phyloP scores from a whole-genome alignment of 345 rosid species.

The Salix brachista region DNA sequence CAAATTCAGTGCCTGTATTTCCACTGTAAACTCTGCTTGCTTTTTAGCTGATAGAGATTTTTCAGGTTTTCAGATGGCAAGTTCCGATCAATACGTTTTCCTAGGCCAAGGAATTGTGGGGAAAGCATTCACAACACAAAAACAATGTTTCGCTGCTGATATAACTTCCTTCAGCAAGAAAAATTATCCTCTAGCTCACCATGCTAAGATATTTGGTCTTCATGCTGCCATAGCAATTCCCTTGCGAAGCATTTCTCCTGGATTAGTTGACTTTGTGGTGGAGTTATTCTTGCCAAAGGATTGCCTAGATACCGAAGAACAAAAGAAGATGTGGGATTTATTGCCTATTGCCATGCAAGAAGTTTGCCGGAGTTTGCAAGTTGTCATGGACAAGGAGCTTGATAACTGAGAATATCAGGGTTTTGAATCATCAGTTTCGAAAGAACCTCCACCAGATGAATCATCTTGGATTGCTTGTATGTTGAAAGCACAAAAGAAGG shows the following conservation, averaged over 20 bases:
- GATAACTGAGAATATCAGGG: conserved; percentile 32
- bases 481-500: conserved; percentile 52
- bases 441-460: conserved; percentile 38
- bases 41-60: conserved; percentile 40
- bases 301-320: conserved; percentile 40
- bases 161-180: conserved; percentile 53
- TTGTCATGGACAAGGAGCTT: conserved; percentile 42
- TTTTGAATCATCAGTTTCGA: conserved; percentile 28
- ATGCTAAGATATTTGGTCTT: conserved; percentile 60
- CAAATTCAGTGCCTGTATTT: conserved; percentile 48
- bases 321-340: conserved; percentile 41
- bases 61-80: conserved; percentile 50
- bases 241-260: conserved; percentile 36
- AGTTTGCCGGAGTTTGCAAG: conserved; percentile 41
- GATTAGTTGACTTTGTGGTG: conserved; percentile 54
- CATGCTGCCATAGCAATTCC: conserved; percentile 71
- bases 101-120: conserved; percentile 75
- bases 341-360: conserved; percentile 41
- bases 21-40: conserved; percentile 61
- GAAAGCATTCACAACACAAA: conserved; percentile 47
- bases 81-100: conserved; percentile 70
- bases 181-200: conserved; percentile 70
- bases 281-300: conserved; percentile 71
- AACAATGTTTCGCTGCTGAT: conserved; percentile 56
- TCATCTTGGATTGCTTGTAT: conserved; percentile 51